A percentile compares a stretch with the other conserved stretches of the same genome.
Evolutionary conservation across 1,284 basidiomycete genomes (phyloP).

Genomic region (Marasmius fiardii): DNA sequence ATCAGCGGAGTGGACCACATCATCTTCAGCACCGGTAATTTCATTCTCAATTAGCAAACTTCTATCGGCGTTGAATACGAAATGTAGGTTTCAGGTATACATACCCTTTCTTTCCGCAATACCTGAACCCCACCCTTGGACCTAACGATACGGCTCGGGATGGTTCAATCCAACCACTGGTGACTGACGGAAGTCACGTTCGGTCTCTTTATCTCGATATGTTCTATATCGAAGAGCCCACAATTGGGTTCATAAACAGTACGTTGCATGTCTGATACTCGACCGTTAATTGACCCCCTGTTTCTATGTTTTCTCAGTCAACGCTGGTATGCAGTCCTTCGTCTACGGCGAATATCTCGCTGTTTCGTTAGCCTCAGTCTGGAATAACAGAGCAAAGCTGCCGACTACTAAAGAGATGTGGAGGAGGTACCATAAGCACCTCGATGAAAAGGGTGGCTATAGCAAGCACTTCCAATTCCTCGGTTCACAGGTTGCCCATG

Average conservation of each 20-base stretch:
- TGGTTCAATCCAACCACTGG: conserved; percentile 25
- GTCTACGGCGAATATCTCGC: conserved; percentile 33
- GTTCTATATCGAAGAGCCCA: conserved; percentile 49
- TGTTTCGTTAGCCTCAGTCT: conserved; percentile 33
- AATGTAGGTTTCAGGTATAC: conserved; percentile 38
- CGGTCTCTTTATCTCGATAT: conserved; percentile 42
- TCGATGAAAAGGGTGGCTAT: conserved; percentile 29
- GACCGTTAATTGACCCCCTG: neutral
- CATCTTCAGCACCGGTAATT: conserved; percentile 35
- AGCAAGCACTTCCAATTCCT: conserved; percentile 33
- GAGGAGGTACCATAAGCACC: conserved; percentile 24
- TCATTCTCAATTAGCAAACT: neutral
- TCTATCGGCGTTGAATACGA: neutral
- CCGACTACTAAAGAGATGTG: conserved; percentile 28
- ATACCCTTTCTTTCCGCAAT: conserved; percentile 44
- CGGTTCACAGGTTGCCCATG: conserved; percentile 21
- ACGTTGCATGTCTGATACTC: conserved; percentile 8
- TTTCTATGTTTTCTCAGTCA: conserved; percentile 22
- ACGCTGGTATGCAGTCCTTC: conserved; percentile 36
- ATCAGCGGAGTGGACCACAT: conserved; percentile 35
- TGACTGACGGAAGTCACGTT: conserved; percentile 44
- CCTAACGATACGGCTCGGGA: conserved; percentile 18
- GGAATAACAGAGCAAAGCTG: conserved; percentile 30
- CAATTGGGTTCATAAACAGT: conserved; percentile 39
- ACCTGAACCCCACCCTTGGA: conserved; percentile 30